Conservation (phyloP, 768 basidiomycete genomes). For the Auriculariales sp. region DNA sequence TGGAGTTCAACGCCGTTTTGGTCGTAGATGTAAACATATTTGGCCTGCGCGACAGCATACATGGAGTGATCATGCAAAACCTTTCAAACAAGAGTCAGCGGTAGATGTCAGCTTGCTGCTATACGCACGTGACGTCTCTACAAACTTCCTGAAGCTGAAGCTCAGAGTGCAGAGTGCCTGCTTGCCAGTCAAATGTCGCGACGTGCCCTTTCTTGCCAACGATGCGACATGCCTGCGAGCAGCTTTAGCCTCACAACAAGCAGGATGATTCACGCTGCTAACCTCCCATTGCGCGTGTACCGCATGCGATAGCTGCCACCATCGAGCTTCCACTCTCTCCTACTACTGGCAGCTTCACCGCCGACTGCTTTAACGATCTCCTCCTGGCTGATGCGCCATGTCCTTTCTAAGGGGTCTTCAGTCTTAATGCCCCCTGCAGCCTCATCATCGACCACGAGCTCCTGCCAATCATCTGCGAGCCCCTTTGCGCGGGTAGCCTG, state of each 20-base stretch:
- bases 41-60: conserved; percentile 91
- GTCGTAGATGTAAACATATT: conserved; percentile 94
- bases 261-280: conserved; percentile 12
- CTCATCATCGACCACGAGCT: conserved; percentile 43
- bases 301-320: conserved; percentile 73
- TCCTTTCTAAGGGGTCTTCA: conserved; percentile 71
- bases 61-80: conserved; percentile 88
- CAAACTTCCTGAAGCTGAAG: conserved; percentile 82
- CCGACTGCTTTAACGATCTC: conserved; percentile 57
- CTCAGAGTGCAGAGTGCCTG: conserved; percentile 73
- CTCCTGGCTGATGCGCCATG: conserved; percentile 75
- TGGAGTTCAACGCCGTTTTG: conserved; percentile 88
- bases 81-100: conserved; percentile 20
- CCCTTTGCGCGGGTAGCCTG: conserved; percentile 48
- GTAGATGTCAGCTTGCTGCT: background rate
- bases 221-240: conserved; percentile 65
- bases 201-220: conserved; percentile 74
- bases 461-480: conserved; percentile 52
- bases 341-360: conserved; percentile 58
- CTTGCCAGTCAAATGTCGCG: conserved; percentile 88
- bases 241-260: background rate
- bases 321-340: conserved; percentile 69
- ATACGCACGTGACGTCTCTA: conserved; percentile 74
- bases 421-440: conserved; percentile 51
- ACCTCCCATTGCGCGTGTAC: conserved; percentile 89